Percentiles rank a stretch among this genome's conserved stretches.
Evolutionary conservation across 2,329 filamentous ascomycete genomes (phyloP).

Genomic region (Rhytidhysteron rufulum): DNA sequence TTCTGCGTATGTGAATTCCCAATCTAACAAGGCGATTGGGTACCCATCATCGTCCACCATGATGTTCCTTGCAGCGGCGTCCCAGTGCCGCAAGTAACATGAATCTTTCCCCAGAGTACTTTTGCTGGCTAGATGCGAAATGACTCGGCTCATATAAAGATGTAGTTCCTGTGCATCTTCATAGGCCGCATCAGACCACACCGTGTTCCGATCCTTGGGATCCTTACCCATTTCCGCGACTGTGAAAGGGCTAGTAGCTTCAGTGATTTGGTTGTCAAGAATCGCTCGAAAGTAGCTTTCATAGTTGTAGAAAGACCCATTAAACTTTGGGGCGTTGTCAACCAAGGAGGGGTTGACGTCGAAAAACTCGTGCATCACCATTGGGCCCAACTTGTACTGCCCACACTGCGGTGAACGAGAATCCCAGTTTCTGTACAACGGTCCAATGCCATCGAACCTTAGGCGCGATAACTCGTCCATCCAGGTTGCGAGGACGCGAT

Average conservation of each 20-base stretch:
- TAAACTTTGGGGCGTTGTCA: neutral
- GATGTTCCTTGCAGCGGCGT: slow-evolving; percentile 4
- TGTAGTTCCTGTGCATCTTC: neutral
- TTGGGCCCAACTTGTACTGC: neutral
- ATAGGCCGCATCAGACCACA: neutral
- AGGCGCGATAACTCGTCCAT: neutral
- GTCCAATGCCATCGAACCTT: neutral
- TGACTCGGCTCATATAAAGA: neutral
- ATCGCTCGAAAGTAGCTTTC: neutral
- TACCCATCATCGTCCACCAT: slow-evolving; percentile 4
- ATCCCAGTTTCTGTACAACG: neutral
- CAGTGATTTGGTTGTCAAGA: neutral
- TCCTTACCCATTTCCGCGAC: neutral
- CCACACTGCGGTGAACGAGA: neutral
- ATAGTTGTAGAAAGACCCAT: neutral
- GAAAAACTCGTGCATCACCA: neutral
- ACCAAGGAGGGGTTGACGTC: neutral
- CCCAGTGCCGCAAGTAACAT: slow-evolving; percentile 3
- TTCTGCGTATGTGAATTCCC: slow-evolving; percentile 3
- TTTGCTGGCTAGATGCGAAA: neutral
- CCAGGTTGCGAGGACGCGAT: neutral
- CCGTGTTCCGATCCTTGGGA: neutral
- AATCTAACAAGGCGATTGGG: slow-evolving; percentile 5
- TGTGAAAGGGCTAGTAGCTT: neutral
- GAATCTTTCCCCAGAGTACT: neutral